Conservation (phyloP, 805 yeast species). For the Debaryomyces hansenii region DNA sequence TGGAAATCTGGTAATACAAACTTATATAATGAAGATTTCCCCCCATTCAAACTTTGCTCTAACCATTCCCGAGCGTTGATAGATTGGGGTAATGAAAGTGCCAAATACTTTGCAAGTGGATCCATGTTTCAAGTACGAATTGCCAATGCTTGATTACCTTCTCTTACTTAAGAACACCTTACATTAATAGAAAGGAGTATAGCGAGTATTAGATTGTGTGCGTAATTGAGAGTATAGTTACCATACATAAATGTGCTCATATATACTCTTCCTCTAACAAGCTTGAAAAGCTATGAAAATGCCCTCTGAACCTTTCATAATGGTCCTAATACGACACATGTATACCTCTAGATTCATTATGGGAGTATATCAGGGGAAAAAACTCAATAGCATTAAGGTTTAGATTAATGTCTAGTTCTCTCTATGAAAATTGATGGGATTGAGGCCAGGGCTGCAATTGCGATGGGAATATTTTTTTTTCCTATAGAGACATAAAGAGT, state of each 20-base stretch:
- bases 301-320: no score
- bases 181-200: neutral
- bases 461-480: slow-evolving; percentile 4
- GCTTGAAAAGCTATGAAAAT: no score
- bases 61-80: slow-evolving; percentile 53
- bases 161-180: neutral
- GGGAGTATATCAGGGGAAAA: no score
- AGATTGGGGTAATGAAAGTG: slow-evolving; percentile 61
- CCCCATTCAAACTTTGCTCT: slow-evolving; percentile 53
- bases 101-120: slow-evolving; percentile 44
- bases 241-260: neutral
- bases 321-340: no score
- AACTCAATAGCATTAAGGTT: no score
- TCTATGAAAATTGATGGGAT: no score
- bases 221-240: slow-evolving; percentile 7
- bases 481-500: neutral
- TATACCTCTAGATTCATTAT: no score
- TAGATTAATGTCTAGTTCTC: no score
- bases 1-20: slow-evolving; percentile 81
- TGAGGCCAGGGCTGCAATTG: neutral
- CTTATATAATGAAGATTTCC: slow-evolving; percentile 55
- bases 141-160: slow-evolving; percentile 2
- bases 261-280: neutral
- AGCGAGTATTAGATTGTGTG: slow-evolving; percentile 6
- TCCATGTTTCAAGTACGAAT: slow-evolving; percentile 20